Evolutionary conservation across 768 basidiomycete species (phyloP).

Genomic region (Phylloporus scabripes): DNA sequence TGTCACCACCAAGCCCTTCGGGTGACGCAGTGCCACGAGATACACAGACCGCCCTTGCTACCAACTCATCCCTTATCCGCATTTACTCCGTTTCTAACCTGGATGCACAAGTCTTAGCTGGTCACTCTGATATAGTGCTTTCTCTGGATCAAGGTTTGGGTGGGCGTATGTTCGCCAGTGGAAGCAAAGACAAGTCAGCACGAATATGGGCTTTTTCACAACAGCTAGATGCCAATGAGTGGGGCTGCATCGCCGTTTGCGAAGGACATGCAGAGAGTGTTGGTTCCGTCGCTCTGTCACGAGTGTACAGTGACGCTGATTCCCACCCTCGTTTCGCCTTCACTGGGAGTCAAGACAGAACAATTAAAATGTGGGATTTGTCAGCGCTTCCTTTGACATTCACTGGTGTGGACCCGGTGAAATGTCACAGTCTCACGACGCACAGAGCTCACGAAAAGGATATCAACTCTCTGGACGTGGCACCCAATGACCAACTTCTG

Average conservation of each 20-base stretch:
- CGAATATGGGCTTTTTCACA: slow-evolving; percentile 64
- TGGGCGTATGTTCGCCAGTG: slow-evolving; percentile 76
- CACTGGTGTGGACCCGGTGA: slow-evolving; percentile 29
- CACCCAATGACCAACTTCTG: slow-evolving; percentile 82
- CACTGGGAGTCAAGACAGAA: slow-evolving; percentile 94
- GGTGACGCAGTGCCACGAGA: slow-evolving; percentile 36
- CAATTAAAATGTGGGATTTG: slow-evolving; percentile 99
- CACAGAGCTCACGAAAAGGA: slow-evolving; percentile 96
- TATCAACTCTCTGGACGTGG: slow-evolving; percentile 92
- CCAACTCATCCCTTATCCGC: slow-evolving; percentile 93
- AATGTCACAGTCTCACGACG: slow-evolving; percentile 75
- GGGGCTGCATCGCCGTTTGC: slow-evolving; percentile 76
- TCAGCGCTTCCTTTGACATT: slow-evolving; percentile 38
- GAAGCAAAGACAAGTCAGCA: slow-evolving; percentile 88
- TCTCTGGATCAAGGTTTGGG: slow-evolving; percentile 66
- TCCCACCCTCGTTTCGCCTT: slow-evolving; percentile 64
- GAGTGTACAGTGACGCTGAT: slow-evolving; percentile 26
- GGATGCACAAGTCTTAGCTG: slow-evolving; percentile 81
- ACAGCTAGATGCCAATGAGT: slow-evolving; percentile 18
- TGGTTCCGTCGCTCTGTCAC: slow-evolving; percentile 83
- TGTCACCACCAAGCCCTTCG: slow-evolving; percentile 41
- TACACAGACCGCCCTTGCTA: slow-evolving; percentile 86
- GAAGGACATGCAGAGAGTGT: slow-evolving; percentile 94
- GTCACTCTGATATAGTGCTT: slow-evolving; percentile 90
- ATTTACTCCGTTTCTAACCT: slow-evolving; percentile 73